Base-by-base conservation (phyloP, 306 rosid species). In the Pyrus betulifolia region DNA sequence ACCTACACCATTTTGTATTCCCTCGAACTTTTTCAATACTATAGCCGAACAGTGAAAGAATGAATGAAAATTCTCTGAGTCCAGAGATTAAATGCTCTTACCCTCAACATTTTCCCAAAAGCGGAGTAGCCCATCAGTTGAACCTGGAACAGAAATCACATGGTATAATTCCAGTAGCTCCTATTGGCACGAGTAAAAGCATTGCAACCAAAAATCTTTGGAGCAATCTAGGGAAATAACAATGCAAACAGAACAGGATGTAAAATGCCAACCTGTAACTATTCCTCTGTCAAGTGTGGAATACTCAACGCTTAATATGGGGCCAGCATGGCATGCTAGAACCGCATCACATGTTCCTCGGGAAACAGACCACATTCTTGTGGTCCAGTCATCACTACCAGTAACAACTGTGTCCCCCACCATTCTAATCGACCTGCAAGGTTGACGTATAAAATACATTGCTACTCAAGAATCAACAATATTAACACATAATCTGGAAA, bases 381-480 rank as follows among this genome's bases (percentile, higher is more conserved):
- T 96, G 0, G 99, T 92, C 99, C 99, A 95, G 86, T 95, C 99
- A 81, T 95, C 99, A 83, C 99, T 92, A 75, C 99, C 99, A 78
- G 97, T 92, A 70, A 95, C 71, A 71, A 95, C 82, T 76, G 96
- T 95, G 82, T 95, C 99, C 71, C 96, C 96, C 51, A 82, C 96
- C 99, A 95, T 92, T 89, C 99, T 87, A 74, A 95, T 85, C 18
- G 99, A 95, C 90, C 99, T 95, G 92, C 87, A 86, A 33, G 66
- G 55, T 76, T 75, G 68, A 64, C 67, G 76, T 61, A 68, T 52
- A 70, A 65, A 62, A 45, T 76, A 66, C 11, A 61, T 35, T 31
- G 68, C 69, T 75, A 71, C 67, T 72, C 76, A 70, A 79, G 11
- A 35, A 15, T 61, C 69, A 62, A 69, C 76, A 31, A 33, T 5